Evolutionary conservation across 495 filamentous ascomycete genomes (phyloP), one percentile per base, ranked within the genome.

Genomic region (Aspergillus baeticus): DNA sequence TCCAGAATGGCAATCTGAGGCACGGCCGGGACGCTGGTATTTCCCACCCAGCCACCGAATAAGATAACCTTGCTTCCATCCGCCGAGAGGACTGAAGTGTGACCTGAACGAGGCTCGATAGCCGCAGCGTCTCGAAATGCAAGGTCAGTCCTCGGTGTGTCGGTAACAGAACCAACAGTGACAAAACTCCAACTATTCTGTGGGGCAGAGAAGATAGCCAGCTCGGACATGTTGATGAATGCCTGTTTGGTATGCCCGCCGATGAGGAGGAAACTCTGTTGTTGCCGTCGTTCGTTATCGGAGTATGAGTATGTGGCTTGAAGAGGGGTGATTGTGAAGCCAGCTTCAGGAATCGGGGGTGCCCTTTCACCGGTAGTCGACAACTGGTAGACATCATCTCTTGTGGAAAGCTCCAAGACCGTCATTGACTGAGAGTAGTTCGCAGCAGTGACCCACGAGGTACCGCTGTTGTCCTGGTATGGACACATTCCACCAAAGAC

Each of bases 401-500:
- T 43, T 1, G 60, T 57, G 3, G 53, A 44, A 7, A 72, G 67
- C 6, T 73, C 61, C 3, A 87, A 69, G 5, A 80, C 67, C 3
- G 91, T 64, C 87, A 93, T 89, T 10, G 74, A 71, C 63, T 90
- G 90, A 4, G 90, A 90, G 68, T 96, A 96, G 35, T 81, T 79
- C 0, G 89, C 90, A 0, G 78, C 64, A 13, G 81, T 78, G 36
- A 87, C 79, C 81, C 87, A 86, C 15, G 73, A 66, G 5, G 60
- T 57, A 10, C 75, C 73, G 6, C 67, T 63, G 3, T 73, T 62
- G 33, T 72, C 74, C 11, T 70, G 56, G 21, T 69, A 77, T 0
- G 90, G 89, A 63, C 92, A 96, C 92, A 96, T 94, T 45, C 92
- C 92, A 34, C 90, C 92, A 74, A 94, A 96, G 46, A 86, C 65